Base-by-base conservation (phyloP, 441 rosid species). In the Gossypium lobatum region DNA sequence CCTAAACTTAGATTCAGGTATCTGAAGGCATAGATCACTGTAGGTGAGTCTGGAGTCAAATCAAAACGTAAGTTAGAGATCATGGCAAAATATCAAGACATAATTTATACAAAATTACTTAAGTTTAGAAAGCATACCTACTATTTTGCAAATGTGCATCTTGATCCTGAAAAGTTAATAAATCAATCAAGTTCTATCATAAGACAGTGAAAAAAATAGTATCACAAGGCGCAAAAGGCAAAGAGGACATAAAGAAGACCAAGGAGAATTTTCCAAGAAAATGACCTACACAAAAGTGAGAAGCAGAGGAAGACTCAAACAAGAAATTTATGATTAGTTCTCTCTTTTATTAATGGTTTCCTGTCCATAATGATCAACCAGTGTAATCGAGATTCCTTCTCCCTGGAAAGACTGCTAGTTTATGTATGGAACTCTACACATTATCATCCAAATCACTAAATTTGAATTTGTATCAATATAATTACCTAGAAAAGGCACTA, bases 21-120 rank as follows among this genome's bases (percentile, higher is more conserved):
- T 92, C 84, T 82, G 93, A 81, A 84, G 87, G 85, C 99, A 92
- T 75, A 95, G 88, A 84, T 95, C 99, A 82, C 99, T 92, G 91
- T 90, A 93, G 65, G 99, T 95, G 81, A 92, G 94, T 83, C 99
- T 95, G 97, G 71, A 85, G 85, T 58, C 54, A 73, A 77, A 80
- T 37, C 9, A n/a, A 62, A 67, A 78, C 70, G 70, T 6, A 74
- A 18, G 78, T 84, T 55, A 87, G 82, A 53, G 77, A 76, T 71
- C 73, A 74, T 61, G 39, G 74, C 75, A 69, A 79, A 63, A 46
- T 34, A 21, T 45, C 63, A 11, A 78, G 52, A 73, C n/a, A 31
- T 26, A 21, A 55, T 48, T 39, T 63, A 71, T 31, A 58, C 58
- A 65, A 76, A 71, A 42, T 45, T 25, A n/a, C 42, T 34, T 16